A percentile compares a stretch with the other conserved stretches of the same genome.
Evolutionary conservation across 2,329 filamentous ascomycete genomes (phyloP).

Genomic region (Fusarium staphyleae): DNA sequence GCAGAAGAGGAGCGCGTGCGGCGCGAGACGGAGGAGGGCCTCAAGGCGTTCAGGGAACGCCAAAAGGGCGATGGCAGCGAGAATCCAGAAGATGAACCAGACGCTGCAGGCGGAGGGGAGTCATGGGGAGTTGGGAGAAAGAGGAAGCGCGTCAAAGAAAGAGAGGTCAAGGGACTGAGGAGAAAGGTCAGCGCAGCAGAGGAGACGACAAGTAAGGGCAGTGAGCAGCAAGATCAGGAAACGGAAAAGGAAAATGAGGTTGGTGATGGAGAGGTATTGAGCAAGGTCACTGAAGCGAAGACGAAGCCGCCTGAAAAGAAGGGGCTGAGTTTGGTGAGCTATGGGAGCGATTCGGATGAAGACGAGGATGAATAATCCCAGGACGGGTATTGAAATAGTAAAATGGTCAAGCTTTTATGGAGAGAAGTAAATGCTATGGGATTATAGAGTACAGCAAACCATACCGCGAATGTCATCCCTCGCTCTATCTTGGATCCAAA

Average conservation of each 20-base stretch:
- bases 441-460: conserved; percentile 25
- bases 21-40: conserved; percentile 63
- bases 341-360: conserved; percentile 59
- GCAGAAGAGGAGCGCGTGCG: conserved; percentile 62
- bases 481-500: conserved; percentile 32
- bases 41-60: conserved; percentile 62
- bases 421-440: conserved; percentile 30
- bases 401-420: conserved; percentile 3
- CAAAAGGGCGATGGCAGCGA: conserved; percentile 48
- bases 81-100: conserved; percentile 30
- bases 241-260: conserved; percentile 15
- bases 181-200: conserved; percentile 36
- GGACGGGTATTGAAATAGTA: neutral
- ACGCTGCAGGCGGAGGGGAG: conserved; percentile 42
- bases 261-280: conserved; percentile 17
- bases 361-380: conserved; percentile 45
- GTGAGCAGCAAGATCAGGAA: conserved; percentile 18
- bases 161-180: conserved; percentile 47
- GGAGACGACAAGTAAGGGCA: conserved; percentile 22
- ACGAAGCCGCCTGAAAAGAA: conserved; percentile 32
- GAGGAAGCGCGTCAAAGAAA: conserved; percentile 48
- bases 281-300: neutral
- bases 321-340: conserved; percentile 57
- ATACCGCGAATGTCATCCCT: conserved; percentile 19
- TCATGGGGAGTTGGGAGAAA: conserved; percentile 49